A percentile compares a stretch with the other conserved stretches of the same genome.
phyloP scores from a whole-genome alignment of 352 stramenopile species.

The Phytophthora brassicae region DNA sequence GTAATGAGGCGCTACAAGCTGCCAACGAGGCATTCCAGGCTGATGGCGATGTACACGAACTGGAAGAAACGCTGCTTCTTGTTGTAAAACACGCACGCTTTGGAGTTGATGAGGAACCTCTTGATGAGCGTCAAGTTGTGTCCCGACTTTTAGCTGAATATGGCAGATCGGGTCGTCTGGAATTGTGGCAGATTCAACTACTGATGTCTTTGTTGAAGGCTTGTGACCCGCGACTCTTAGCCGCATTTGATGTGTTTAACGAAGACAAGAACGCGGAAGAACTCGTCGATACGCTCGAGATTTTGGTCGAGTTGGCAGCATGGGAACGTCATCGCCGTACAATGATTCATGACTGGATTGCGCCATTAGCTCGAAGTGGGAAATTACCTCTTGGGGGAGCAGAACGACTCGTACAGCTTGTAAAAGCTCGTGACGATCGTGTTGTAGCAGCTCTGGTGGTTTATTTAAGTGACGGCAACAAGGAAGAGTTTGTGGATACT shows the following conservation, averaged over 20 bases:
- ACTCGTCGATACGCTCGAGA: slow-evolving; percentile 54
- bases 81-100: slow-evolving; percentile 83
- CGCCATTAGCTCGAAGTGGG: slow-evolving; percentile 40
- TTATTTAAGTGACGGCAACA: slow-evolving; percentile 64
- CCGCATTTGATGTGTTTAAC: slow-evolving; percentile 57
- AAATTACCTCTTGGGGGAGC: slow-evolving; percentile 22
- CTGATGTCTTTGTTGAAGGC: slow-evolving; percentile 49
- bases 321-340: slow-evolving; percentile 57
- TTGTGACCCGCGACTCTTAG: slow-evolving; percentile 51
- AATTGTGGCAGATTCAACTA: slow-evolving; percentile 59
- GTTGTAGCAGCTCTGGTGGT: slow-evolving; percentile 67
- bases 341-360: slow-evolving; percentile 59
- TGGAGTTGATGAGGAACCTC: slow-evolving; percentile 21
- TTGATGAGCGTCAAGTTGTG: slow-evolving; percentile 33
- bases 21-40: slow-evolving; percentile 74
- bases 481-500: slow-evolving; percentile 65
- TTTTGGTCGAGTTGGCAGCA: slow-evolving; percentile 63
- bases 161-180: slow-evolving; percentile 35
- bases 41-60: slow-evolving; percentile 70
- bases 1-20: slow-evolving; percentile 73
- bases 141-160: slow-evolving; percentile 43
- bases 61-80: slow-evolving; percentile 78
- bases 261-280: slow-evolving; percentile 48
- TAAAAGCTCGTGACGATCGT: slow-evolving; percentile 58
- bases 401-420: slow-evolving; percentile 46